Evolutionary conservation across 257 asterid genomes (phyloP), one percentile per base, ranked within the genome.

Genomic region (Solanum sejunctum): DNA sequence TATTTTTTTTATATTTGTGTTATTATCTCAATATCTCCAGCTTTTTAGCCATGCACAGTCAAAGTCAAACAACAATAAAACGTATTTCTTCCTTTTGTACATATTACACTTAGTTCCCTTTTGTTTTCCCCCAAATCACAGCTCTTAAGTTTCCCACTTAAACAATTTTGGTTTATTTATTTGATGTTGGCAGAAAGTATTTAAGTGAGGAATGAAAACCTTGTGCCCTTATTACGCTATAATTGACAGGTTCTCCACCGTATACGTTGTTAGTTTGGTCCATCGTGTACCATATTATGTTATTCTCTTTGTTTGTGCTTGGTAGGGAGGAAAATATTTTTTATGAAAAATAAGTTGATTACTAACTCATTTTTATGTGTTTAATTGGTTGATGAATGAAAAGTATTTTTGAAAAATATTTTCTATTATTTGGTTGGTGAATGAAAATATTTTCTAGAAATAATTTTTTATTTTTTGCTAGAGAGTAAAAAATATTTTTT

Each of bases 41-140:
- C 51, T 2, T 77, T 32, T 77, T 52, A 52, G 64, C 47, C 82
- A 77, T 77, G 82, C 43, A 52, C 64, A 77, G 82, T 85, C 83
- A 71, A 82, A 83, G 85, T 67, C 85, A 69, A 85, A 85, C 55
- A 81, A 18, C 66, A 85, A 81, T 70, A 36, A 23, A 51, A 41
- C 12, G 13, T n/a, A 1, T 66, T 80, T 52, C 78, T 51, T 57
- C 17, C 36, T 12, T 82, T 83, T 83, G 41, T 83, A 51, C 82
- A 49, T 13, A 49, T 26, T 51, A 51, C 61, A 21, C 63, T 77
- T 8, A 23, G 8, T 51, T 51, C 12, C 23, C 3, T 26, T 8
- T n/a, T 23, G 7, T 23, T 71, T 28, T 28, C 28, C 26, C 4
- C 2, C 10, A 51, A 18, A 18, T 18, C 52, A 12, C 8, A 17